phyloP scores from a whole-genome alignment of 208 protist species.

The Porcisia hertigi region DNA sequence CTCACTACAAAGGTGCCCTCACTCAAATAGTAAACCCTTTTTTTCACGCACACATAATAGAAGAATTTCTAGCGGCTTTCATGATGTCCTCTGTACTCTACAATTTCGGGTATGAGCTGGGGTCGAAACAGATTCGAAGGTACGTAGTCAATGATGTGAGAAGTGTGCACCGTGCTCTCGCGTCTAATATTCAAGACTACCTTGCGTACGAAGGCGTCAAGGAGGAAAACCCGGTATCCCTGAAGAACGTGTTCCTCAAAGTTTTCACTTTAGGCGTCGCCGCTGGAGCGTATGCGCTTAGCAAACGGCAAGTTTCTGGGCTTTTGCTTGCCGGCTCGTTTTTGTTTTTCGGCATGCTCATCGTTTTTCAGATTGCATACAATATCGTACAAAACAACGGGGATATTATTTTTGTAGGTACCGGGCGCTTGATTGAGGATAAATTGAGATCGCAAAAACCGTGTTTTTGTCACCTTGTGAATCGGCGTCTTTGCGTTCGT shows the following conservation, averaged over 20 bases:
- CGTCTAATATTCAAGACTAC: conserved; percentile 59
- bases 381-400: conserved; percentile 18
- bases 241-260: conserved; percentile 25
- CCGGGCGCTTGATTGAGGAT: conserved; percentile 7
- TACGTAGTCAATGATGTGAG: conserved; percentile 52
- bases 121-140: conserved; percentile 59
- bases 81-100: conserved; percentile 23
- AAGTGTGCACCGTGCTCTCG: conserved; percentile 42
- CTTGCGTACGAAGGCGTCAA: conserved; percentile 39
- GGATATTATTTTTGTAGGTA: conserved; percentile 33
- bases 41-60: not conserved
- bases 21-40: not conserved
- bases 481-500: conserved; percentile 43
- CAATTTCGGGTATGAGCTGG: conserved; percentile 73
- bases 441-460: conserved; percentile 9
- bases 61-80: not conserved
- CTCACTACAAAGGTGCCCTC: not conserved
- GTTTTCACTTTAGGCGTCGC: conserved; percentile 11
- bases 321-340: not conserved
- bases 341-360: conserved; percentile 14
- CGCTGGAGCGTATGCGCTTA: conserved; percentile 16
- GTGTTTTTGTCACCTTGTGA: conserved; percentile 31
- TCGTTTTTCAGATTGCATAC: conserved; percentile 19
- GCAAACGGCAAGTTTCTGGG: conserved; percentile 8
- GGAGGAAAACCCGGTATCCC: conserved; percentile 31